Base-by-base conservation (phyloP, 345 rosid species). In the Brassica incana region DNA sequence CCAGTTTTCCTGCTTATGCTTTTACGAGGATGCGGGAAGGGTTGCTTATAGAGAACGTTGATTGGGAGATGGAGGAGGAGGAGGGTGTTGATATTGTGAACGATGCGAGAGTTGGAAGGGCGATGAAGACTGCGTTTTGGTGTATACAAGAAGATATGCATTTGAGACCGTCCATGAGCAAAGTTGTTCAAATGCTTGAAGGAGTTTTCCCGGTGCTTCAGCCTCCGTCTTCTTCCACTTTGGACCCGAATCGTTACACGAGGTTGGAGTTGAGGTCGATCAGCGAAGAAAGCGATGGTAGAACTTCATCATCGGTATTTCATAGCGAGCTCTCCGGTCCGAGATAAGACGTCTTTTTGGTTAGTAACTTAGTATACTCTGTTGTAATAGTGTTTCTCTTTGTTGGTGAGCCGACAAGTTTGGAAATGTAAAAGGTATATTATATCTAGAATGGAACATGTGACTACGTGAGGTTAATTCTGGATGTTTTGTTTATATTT, bases 111-210 rank as follows among this genome's bases (percentile, higher is more conserved):
- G 86, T 91, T 33, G 30, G 50, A 8, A 84, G 85, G 0, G 88
- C 94, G 1, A 77, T 90, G 23, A 92, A 85, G 82, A 93, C 92
- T 27, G 97, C 99, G 5, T 80, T 95, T 77, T 92, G 99, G 98
- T 95, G 98, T 59, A 86, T 91, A 78, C 98, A 95, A 74, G 98
- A 95, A 79, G 98, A 95, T 27, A 95, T 92, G 97, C 30, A 54
- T 69, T 56, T 83, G n/a, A 87, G 99, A 79, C 98, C 98, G 18
- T 77, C 95, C n/a, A 95, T 95, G 99, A 74, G 84, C 45, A 95
- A 85, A 86, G 98, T 91, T 18, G 93, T 90, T 62, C 98, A 95
- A 72, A 95, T 95, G 99, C 98, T 95, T 14, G 99, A 95, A 87
- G 97, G 99, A 7, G 80, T 95, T 40, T 85, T 73, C 45, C 75